A percentile compares a stretch with the other conserved stretches of the same genome.
phyloP scores from a whole-genome alignment of 345 rosid genomes.

The Carallia pectinifolia region DNA sequence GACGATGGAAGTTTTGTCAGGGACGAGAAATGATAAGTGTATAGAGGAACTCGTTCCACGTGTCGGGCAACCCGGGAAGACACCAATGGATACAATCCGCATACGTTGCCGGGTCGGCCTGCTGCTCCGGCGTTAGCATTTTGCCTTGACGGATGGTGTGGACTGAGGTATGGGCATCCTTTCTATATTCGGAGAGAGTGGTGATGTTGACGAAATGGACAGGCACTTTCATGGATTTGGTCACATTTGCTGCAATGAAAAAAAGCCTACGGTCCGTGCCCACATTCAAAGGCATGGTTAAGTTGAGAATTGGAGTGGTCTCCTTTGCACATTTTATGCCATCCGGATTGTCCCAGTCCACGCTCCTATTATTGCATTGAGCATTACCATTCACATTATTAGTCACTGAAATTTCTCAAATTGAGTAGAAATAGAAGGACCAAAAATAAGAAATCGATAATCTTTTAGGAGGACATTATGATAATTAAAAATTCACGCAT shows the following conservation, averaged over 20 bases:
- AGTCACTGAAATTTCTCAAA: not conserved
- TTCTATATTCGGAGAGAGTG: conserved; percentile 67
- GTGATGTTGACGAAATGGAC: conserved; percentile 76
- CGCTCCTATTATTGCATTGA: conserved; percentile 43
- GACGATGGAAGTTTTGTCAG: conserved; percentile 31
- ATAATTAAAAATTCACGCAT: not conserved
- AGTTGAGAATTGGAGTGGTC: conserved; percentile 59
- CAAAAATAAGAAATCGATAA: not conserved
- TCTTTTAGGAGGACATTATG: not conserved
- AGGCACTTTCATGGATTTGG: conserved; percentile 46
- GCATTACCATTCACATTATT: not conserved
- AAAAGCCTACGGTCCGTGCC: conserved; percentile 73
- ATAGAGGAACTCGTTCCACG: conserved; percentile 88
- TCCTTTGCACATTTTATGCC: conserved; percentile 73
- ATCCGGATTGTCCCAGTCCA: conserved; percentile 55
- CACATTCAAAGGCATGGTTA: conserved; percentile 48
- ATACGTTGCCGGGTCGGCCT: conserved; percentile 71
- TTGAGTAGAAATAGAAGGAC: not conserved
- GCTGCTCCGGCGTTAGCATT: conserved; percentile 64
- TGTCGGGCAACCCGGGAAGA: conserved; percentile 90
- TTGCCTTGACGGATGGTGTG: conserved; percentile 83
- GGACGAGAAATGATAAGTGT: conserved; percentile 61
- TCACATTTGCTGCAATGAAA: conserved; percentile 48
- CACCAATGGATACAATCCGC: conserved; percentile 99
- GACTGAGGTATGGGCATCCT: conserved; percentile 89